These are phyloP conservation scores for Kockiozyma suomiensis DNA, from an alignment of 805 yeast genomes.

Conservation along the genomic window DNA sequence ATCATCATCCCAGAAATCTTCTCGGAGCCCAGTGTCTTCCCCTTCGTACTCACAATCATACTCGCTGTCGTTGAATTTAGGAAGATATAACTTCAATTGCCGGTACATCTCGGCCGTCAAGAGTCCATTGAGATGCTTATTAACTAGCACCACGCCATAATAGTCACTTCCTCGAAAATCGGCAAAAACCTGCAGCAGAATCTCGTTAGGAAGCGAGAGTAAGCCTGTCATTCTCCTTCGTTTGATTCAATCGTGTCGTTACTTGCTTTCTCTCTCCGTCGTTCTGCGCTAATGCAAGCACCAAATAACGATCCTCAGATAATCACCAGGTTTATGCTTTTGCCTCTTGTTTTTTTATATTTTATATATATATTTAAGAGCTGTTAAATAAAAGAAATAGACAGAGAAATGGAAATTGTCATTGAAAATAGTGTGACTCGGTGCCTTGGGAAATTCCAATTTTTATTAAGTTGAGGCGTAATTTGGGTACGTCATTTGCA, in stretches of 20 bases:
- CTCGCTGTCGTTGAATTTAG: constrained; percentile 3
- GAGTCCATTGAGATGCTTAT: constrained; percentile 22
- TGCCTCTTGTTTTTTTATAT: neutral
- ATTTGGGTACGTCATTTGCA: neutral
- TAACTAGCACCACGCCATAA: constrained; percentile 30
- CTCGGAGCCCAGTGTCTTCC: neutral
- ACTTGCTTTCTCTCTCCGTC: no score
- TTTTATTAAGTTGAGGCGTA: neutral
- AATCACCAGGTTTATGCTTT: no score
- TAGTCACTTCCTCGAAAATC: constrained; percentile 32
- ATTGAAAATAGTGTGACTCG: no score
- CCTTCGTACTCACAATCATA: neutral
- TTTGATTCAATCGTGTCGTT: no score
- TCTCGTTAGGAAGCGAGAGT: constrained; percentile 30
- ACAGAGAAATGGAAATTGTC: no score
- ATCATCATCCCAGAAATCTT: constrained; percentile 8
- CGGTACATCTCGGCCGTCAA: constrained; percentile 30
- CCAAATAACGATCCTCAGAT: neutral
- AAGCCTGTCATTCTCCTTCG: constrained; percentile 8
- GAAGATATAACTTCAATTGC: constrained; percentile 23
- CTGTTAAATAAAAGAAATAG: no score
- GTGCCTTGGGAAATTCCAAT: neutral
- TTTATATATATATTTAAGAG: no score
- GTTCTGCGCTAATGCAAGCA: no score
- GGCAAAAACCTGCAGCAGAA: constrained; percentile 20